Evolutionary conservation across 2,329 filamentous ascomycete species (phyloP), one percentile per base, ranked within the genome.

Genomic region (Emmonsiellopsis sp.): DNA sequence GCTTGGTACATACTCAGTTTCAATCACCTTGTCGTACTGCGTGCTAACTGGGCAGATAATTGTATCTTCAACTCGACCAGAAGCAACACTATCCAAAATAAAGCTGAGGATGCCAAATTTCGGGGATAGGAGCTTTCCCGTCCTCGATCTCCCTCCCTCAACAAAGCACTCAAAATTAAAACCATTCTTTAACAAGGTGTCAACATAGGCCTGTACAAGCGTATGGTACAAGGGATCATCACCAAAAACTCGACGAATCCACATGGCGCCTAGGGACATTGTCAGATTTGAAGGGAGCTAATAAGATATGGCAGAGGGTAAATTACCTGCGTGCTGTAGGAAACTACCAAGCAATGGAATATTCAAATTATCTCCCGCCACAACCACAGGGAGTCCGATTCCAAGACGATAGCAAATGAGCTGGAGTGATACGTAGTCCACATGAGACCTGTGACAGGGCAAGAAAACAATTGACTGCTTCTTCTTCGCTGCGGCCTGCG

Each of bases 121-220:
- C 0, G 93, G 93, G 2, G 90, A 86, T 10, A 98, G 71, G 2
- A 98, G 79, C 72, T 98, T 98, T 31, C 93, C 93, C 0, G 92
- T 98, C 50, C 93, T 79, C 34, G 91, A 96, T 15, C 93, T 81
- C 1, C 92, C 91, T 13, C 93, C 93, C 73, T 98, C 93, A 55
- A 98, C 94, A 63, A 98, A 98, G 69, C 93, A 98, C 69, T 96
- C 92, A 48, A 98, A 82, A 67, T 98, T 97, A 71, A 86, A 95
- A 0, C 93, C 93, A 58, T 89, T 85, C 64, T 93, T 88, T 2
- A 98, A 76, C 43, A 98, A 69, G 0, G 89, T 94, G 67, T 98
- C 93, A 62, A 98, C 90, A 65, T 98, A 98, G 6, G 90, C 82
- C 69, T 98, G 93, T 6, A 98, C 92, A n/a, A 97, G 77, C 0